These are phyloP conservation scores for Lecanosticta acicola DNA, from an alignment of 2,329 filamentous ascomycete genomes.

Conservation along the genomic window DNA sequence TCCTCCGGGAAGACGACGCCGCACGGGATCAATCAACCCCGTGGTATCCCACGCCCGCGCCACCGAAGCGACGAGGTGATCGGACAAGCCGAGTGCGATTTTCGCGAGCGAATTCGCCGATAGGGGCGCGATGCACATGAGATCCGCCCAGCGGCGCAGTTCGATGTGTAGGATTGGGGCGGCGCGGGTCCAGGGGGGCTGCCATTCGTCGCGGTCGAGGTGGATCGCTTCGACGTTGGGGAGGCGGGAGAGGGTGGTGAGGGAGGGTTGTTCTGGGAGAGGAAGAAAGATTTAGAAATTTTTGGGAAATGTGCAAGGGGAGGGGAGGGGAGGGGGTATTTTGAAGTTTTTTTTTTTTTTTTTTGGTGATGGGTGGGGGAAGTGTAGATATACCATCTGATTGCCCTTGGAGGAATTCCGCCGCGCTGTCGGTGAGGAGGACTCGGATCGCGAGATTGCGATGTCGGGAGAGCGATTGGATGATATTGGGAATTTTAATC, in stretches of 20 bases:
- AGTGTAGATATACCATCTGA: conserved; percentile 37
- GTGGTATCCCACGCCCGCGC: conserved; percentile 82
- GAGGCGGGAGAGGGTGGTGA: conserved; percentile 54
- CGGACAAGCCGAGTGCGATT: conserved; percentile 69
- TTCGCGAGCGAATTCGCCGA: conserved; percentile 84
- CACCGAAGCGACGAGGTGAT: conserved; percentile 67
- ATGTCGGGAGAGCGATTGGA: conserved; percentile 49
- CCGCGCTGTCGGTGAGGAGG: conserved; percentile 68
- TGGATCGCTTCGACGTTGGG: conserved; percentile 77
- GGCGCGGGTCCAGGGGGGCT: conserved; percentile 68
- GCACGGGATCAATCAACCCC: conserved; percentile 54
- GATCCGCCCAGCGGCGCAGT: conserved; percentile 72
- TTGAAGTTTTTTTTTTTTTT: too few species aligned
- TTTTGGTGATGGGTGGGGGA: too few species aligned
- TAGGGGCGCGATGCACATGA: conserved; percentile 74
- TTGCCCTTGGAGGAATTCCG: conserved; percentile 71
- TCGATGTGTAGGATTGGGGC: conserved; percentile 87
- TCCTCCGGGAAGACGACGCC: conserved; percentile 21
- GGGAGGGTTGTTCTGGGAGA: conserved; percentile 61
- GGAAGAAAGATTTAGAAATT: too few species aligned
- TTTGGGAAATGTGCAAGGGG: too few species aligned
- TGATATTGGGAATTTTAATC: conserved; percentile 61
- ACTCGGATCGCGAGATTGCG: conserved; percentile 71
- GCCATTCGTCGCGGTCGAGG: conserved; percentile 81
- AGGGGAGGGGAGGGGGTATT: not conserved